Percentiles rank a stretch among this genome's conserved stretches.
Conservation (phyloP, 2,329 filamentous ascomycete species). For the Ampelomyces quisqualis region DNA sequence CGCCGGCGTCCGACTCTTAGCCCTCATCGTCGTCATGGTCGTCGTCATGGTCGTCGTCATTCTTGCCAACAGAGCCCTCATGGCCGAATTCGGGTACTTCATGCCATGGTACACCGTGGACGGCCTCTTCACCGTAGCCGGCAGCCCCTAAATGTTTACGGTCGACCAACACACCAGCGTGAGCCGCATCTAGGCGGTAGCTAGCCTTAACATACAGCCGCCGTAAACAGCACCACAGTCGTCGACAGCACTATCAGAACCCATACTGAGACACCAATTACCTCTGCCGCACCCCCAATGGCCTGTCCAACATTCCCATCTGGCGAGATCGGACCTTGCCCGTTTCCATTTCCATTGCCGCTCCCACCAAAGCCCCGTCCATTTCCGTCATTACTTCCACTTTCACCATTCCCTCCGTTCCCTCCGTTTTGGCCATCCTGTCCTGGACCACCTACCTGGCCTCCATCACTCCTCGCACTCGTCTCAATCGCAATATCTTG, state of each 20-base stretch:
- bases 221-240: slow-evolving; percentile 5
- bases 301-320: slow-evolving; percentile 2
- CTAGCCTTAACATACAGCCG: slow-evolving; percentile 2
- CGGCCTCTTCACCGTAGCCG: too few relatives aligned
- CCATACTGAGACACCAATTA: slow-evolving; percentile 2
- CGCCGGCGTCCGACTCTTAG: too few relatives aligned
- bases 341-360: slow-evolving; percentile 1
- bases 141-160: too few relatives aligned
- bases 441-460: slow-evolving; percentile 31
- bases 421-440: slow-evolving; percentile 5
- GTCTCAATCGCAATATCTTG: slow-evolving; percentile 33
- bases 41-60: too few relatives aligned
- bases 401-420: neutral
- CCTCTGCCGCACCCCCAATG: slow-evolving; percentile 2
- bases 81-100: too few relatives aligned
- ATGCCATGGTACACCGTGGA: too few relatives aligned
- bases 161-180: too few relatives aligned
- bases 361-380: slow-evolving; percentile 3
- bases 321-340: neutral
- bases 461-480: slow-evolving; percentile 24
- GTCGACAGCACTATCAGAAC: slow-evolving; percentile 3
- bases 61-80: too few relatives aligned
- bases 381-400: neutral
- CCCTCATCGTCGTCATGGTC: too few relatives aligned
- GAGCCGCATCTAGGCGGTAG: too few relatives aligned